Conservation (phyloP, 208 protist genomes). For the Novymonas esmeraldas region DNA sequence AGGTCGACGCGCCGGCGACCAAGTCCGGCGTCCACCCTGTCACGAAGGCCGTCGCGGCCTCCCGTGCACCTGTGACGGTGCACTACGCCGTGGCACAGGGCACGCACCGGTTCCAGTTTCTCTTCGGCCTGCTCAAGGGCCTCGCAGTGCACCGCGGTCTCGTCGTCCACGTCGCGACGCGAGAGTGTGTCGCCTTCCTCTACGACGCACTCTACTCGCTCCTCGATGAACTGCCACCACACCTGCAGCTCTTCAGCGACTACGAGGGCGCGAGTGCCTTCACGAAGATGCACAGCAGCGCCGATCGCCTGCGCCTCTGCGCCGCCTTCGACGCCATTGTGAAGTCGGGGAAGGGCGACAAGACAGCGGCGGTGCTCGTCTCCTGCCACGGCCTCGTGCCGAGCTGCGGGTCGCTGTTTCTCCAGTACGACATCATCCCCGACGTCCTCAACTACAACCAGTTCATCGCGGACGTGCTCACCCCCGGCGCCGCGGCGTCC, state of each 20-base stretch:
- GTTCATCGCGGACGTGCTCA: conserved; percentile 63
- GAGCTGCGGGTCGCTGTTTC: conserved; percentile 41
- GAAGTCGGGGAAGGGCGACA: conserved; percentile 2
- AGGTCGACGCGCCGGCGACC: neutral
- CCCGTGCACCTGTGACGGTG: conserved; percentile 37
- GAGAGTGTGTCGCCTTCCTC: conserved; percentile 57
- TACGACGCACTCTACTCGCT: conserved; percentile 60
- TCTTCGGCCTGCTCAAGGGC: conserved; percentile 61
- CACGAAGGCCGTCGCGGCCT: conserved; percentile 1
- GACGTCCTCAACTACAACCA: conserved; percentile 66
- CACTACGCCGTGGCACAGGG: conserved; percentile 69
- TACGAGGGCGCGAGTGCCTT: conserved; percentile 63
- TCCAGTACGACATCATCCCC: conserved; percentile 70
- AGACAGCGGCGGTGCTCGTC: conserved; percentile 58
- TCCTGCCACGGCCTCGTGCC: conserved; percentile 69
- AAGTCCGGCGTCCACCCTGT: neutral
- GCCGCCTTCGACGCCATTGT: conserved; percentile 54
- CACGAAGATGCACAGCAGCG: conserved; percentile 32
- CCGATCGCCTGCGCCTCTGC: conserved; percentile 41
- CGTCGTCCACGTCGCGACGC: conserved; percentile 74
- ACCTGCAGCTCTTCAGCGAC: conserved; percentile 59
- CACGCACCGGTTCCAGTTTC: conserved; percentile 58
- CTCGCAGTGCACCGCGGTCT: conserved; percentile 43
- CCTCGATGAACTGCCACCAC: conserved; percentile 44
- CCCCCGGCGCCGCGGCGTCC: conserved; percentile 21